These are phyloP conservation scores for Trebouxia gelatinosa DNA, from an alignment of 163 green algal species.

Conservation along the genomic window DNA sequence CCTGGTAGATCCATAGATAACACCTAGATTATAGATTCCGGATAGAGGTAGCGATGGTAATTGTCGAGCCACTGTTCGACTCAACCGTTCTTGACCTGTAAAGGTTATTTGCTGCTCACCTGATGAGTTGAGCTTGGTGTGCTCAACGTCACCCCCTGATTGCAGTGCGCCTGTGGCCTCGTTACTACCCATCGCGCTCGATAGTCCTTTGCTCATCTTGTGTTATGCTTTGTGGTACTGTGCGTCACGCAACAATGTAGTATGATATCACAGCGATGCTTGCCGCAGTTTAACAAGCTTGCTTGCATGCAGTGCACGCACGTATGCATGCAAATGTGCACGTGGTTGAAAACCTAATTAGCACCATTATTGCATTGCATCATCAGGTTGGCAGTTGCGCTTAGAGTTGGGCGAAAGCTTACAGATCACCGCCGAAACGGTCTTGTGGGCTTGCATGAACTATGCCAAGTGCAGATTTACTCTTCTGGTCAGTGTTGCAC, in stretches of 20 bases:
- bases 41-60: neutral
- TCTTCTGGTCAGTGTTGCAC: too few species aligned
- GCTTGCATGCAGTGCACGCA: neutral
- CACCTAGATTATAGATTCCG: neutral
- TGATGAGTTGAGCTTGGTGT: neutral
- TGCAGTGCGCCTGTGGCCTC: constrained; percentile 2
- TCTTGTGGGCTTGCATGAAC: too few species aligned
- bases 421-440: too few species aligned
- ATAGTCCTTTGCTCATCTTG: neutral
- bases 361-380: too few species aligned
- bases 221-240: neutral
- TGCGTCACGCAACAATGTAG: neutral
- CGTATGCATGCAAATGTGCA: too few species aligned
- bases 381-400: too few species aligned
- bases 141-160: neutral
- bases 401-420: too few species aligned
- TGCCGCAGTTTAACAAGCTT: neutral
- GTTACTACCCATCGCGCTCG: constrained; percentile 1
- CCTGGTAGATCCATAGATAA: neutral
- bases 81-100: too few species aligned
- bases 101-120: too few species aligned
- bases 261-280: neutral
- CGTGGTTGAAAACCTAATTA: too few species aligned
- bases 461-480: too few species aligned
- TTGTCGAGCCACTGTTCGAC: neutral